Conservation (phyloP, 148 eudicot genomes). For the Beta vulgaris region DNA sequence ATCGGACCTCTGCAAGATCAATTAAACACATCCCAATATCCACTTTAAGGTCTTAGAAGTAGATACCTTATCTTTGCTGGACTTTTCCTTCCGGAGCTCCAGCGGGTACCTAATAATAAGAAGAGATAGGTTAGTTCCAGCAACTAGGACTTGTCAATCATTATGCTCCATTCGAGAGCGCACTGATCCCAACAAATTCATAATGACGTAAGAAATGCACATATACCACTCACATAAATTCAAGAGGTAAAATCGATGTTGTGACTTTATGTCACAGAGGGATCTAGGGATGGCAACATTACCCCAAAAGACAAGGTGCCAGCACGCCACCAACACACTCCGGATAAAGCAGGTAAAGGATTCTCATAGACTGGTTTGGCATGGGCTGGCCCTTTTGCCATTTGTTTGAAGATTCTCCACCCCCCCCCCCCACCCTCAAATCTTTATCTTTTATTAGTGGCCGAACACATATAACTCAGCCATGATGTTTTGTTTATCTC, state of each 20-base stretch:
- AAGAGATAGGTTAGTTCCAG: slow-evolving; percentile 6
- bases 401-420: too few species aligned
- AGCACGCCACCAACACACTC: neutral
- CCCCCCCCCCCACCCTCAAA: too few species aligned
- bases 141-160: neutral
- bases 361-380: too few species aligned
- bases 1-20: neutral
- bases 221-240: neutral
- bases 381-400: too few species aligned
- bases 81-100: slow-evolving; percentile 93
- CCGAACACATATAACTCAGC: too few species aligned
- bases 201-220: neutral
- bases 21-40: neutral
- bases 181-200: neutral
- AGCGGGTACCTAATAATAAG: slow-evolving; percentile 70
- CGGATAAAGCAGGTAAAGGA: neutral
- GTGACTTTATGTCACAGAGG: neutral
- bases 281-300: neutral
- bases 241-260: neutral
- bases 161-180: neutral
- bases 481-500: too few species aligned
- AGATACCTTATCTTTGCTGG: slow-evolving; percentile 78
- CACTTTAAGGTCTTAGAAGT: neutral
- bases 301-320: neutral
- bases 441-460: too few species aligned